A percentile compares a stretch with the other conserved stretches of the same genome.
These are phyloP conservation scores for Solanum tarijense DNA, from an alignment of 257 asterid species.

Conservation along the genomic window DNA sequence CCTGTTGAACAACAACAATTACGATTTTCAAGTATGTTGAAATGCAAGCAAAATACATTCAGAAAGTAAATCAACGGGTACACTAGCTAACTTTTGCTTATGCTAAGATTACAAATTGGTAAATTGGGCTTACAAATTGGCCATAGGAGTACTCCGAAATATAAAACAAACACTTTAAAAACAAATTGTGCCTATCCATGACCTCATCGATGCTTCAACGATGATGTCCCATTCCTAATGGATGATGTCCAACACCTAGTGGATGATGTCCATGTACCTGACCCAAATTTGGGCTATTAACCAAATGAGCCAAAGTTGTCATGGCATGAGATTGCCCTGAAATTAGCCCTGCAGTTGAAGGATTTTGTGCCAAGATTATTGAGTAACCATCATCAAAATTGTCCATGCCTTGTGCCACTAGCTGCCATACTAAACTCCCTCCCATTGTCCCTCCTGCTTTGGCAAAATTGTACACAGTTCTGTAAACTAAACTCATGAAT, in stretches of 20 bases:
- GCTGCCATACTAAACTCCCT: slow-evolving; percentile 50
- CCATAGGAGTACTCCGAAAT: background rate
- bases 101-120: background rate
- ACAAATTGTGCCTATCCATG: background rate
- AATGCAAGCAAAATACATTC: background rate
- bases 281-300: background rate
- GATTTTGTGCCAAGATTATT: slow-evolving; percentile 27
- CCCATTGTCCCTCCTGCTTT: slow-evolving; percentile 41
- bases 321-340: slow-evolving; percentile 26
- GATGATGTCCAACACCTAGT: background rate
- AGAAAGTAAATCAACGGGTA: background rate
- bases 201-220: background rate
- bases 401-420: slow-evolving; percentile 49
- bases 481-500: slow-evolving; percentile 17
- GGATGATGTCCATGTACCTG: background rate
- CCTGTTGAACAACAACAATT: background rate
- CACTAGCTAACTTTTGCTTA: background rate
- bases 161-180: background rate
- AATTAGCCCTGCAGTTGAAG: slow-evolving; percentile 35
- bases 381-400: slow-evolving; percentile 48
- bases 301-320: background rate
- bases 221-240: background rate
- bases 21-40: background rate
- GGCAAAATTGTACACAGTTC: slow-evolving; percentile 23
- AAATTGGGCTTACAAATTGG: background rate